phyloP scores from a whole-genome alignment of 2,329 filamentous ascomycete species.

The Akanthomyces uredinophilus region DNA sequence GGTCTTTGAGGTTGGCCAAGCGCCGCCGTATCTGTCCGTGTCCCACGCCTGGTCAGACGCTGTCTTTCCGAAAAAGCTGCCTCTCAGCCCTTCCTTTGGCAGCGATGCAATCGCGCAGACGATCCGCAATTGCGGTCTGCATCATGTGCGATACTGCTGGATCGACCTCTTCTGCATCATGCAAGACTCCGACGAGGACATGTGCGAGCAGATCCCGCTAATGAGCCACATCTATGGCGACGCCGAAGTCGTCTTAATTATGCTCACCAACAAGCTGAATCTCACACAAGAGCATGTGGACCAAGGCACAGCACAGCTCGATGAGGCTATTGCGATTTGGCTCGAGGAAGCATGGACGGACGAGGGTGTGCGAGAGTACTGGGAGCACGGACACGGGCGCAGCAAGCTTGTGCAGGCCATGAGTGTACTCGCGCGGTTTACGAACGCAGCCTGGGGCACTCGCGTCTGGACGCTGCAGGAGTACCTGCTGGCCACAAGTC shows the following conservation, averaged over 20 bases:
- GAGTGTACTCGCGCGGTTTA: neutral
- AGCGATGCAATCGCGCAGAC: conserved; percentile 1
- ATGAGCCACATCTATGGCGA: conserved; percentile 6
- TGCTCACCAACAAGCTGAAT: neutral
- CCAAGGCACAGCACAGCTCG: neutral
- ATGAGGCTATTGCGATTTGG: neutral
- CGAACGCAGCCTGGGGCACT: neutral
- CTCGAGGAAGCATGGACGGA: neutral
- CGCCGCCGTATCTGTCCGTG: neutral
- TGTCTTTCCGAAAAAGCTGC: neutral
- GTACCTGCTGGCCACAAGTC: neutral
- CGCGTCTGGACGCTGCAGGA: conserved; percentile 8
- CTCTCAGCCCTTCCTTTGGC: neutral
- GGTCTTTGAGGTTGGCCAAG: neutral
- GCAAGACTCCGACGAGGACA: conserved; percentile 2
- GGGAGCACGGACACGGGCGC: neutral
- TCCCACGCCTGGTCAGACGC: conserved; percentile 6
- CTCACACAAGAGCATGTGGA: neutral
- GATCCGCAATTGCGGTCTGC: neutral
- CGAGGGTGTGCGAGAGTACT: neutral
- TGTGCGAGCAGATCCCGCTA: conserved; percentile 8
- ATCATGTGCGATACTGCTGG: neutral
- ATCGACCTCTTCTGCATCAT: conserved; percentile 10
- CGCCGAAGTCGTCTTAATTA: neutral
- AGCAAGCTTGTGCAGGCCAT: neutral